Base-by-base conservation (phyloP, 352 stramenopile species). In the Phytophthora pseudosyringae region DNA sequence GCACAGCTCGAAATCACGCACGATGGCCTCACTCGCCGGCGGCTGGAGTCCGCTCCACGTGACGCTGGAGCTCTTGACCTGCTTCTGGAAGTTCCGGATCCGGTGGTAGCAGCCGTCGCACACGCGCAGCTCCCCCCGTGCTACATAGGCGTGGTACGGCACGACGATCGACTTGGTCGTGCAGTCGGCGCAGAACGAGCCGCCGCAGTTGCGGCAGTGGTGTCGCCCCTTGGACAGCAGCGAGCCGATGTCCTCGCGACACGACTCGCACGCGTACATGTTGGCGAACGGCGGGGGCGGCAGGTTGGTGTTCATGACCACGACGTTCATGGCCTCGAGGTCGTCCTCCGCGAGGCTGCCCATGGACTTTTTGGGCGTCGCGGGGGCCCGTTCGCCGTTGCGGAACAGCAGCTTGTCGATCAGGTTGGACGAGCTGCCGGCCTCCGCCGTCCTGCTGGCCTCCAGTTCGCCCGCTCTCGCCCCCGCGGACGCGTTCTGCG, bases 191-290 rank as follows among this genome's bases (percentile, higher is more conserved):
- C 86, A 94, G 48, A 91, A 94, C 3, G 86, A 92, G 35, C 83
- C 80, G 4, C 86, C 86, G 45, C 86, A 94, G 55, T 94, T 94
- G 38, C 86, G 81, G 46, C 86, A 94, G 65, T 94, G 86, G 64
- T 94, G 86, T 33, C 86, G 76, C 1, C 81, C 78, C 54, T 91
- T 86, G 5, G 71, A 77, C 44, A 93, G 62, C 57, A 93, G 35
- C 25, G 85, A 88, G 32, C 85, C 85, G 44, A 93, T 89, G 46
- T 93, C 85, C 1, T 90, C 77, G 26, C 78, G 78, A 71, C 82
- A 91, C 12, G 80, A 86, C 28, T 91, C 82, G 40, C 82, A 91
- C 18, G 78, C 73, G 67, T 88, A 88, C 82, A 91, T 91, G 53
- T 91, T 91, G 64, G 82, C 82, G 62, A 91, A 91, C 11, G 82